phyloP scores from a whole-genome alignment of 2,329 filamentous ascomycete species.

The Diaporthe amygdali region DNA sequence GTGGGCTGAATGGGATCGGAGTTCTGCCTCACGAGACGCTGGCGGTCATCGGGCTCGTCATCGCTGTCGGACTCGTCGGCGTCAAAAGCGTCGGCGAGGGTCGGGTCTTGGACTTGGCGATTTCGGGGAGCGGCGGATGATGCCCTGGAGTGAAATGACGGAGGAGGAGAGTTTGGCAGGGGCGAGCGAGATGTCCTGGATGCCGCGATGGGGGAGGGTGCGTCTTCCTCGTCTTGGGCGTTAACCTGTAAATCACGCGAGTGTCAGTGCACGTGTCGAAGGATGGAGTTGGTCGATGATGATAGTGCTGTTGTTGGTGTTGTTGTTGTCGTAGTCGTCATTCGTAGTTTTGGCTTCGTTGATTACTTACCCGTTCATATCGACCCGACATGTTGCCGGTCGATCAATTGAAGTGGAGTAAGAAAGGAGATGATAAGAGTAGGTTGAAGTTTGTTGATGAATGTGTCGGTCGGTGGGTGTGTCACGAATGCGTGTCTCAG shows the following conservation, averaged over 20 bases:
- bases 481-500: background rate
- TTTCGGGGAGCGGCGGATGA: slow-evolving; percentile 67
- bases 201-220: slow-evolving; percentile 39
- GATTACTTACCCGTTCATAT: slow-evolving; percentile 61
- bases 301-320: background rate
- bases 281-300: background rate
- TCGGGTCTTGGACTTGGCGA: slow-evolving; percentile 61
- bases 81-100: slow-evolving; percentile 93
- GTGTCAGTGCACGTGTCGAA: background rate
- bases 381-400: slow-evolving; percentile 54
- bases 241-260: slow-evolving; percentile 52
- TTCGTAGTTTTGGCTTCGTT: background rate
- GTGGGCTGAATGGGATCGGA: slow-evolving; percentile 35
- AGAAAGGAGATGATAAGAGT: background rate
- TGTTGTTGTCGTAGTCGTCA: background rate
- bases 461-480: background rate
- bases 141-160: slow-evolving; percentile 86
- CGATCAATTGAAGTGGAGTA: slow-evolving; percentile 6
- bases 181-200: slow-evolving; percentile 38
- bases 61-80: slow-evolving; percentile 79
- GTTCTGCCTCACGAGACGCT: slow-evolving; percentile 76
- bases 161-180: slow-evolving; percentile 68
- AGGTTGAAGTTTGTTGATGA: background rate
- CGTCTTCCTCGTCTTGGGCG: slow-evolving; percentile 62
- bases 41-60: slow-evolving; percentile 79